Base-by-base conservation (phyloP, 352 stramenopile genomes). In the Thraustochytrium sp. region DNA sequence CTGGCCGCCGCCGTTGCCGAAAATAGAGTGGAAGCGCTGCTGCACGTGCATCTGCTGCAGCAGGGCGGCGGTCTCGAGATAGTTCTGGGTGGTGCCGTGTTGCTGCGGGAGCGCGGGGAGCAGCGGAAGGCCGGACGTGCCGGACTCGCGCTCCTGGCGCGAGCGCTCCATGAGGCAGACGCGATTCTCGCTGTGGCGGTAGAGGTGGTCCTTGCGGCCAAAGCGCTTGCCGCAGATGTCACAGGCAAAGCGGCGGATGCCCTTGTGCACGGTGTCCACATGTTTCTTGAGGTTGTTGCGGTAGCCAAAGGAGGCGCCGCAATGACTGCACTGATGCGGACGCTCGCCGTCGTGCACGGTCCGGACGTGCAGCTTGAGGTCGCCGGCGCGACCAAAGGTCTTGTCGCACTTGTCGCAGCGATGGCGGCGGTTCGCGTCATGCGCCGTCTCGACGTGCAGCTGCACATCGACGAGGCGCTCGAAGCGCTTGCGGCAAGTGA, bases 231-330 rank as follows among this genome's bases (percentile, higher is more conserved):
- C 74, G 74, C 74, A 82, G 26, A 82, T 51, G 13, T 82, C 74
- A 37, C 74, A 82, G 5, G 65, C 4, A 34, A 82, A 82, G n/a
- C 74, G 74, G 3, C 49, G 42, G 26, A 82, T 82, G 40, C 51
- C 55, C 31, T 73, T 65, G 38, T 82, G 74, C 4, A 82, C 74
- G 31, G 74, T 82, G 40, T 82, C 74, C 0, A 82, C 53, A 2
- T 82, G 74, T 31, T 82, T 82, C 51, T 82, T 82, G 53, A 82
- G 74, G 53, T 82, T 82, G 74, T 82, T 82, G 5, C 51, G 65
- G 55, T 76, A 82, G 2, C 74, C 74, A 61, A 82, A 82, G 21
- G 42, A 5, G 3, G 51, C 18, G 29, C 51, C 53, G 42, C 74
- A 82, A 9, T 54, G 23, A 11, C 42, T 18, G 40, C 74, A 82